These are phyloP conservation scores for Chaetomium strumarium DNA, from an alignment of 2,329 filamentous ascomycete genomes.

Conservation along the genomic window DNA sequence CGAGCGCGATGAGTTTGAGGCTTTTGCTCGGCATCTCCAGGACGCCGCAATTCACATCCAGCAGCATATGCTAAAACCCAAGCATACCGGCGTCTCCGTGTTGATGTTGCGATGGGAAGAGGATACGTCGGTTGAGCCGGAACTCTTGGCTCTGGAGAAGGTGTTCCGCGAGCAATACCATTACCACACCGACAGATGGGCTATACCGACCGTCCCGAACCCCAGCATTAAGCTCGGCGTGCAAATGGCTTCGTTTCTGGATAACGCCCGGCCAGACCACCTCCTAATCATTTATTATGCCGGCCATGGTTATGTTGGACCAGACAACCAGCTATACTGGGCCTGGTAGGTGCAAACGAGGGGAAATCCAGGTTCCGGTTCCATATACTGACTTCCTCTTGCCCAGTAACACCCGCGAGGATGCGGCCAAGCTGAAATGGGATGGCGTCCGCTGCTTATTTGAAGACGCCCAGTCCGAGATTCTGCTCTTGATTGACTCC, in stretches of 20 bases:
- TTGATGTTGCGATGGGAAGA: slow-evolving; percentile 59
- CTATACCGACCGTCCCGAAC: slow-evolving; percentile 54
- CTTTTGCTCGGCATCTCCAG: slow-evolving; percentile 61
- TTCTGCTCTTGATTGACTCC: slow-evolving; percentile 57
- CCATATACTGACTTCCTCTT: slow-evolving; percentile 21
- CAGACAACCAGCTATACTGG: slow-evolving; percentile 60
- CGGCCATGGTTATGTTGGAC: slow-evolving; percentile 53
- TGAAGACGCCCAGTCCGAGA: slow-evolving; percentile 58
- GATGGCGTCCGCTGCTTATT: slow-evolving; percentile 56
- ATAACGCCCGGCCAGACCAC: slow-evolving; percentile 51
- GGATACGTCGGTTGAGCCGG: slow-evolving; percentile 47
- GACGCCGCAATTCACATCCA: slow-evolving; percentile 64
- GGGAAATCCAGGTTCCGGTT: not conserved
- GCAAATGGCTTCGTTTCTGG: slow-evolving; percentile 54
- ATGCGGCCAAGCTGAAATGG: slow-evolving; percentile 59
- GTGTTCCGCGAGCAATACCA: slow-evolving; percentile 56
- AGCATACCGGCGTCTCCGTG: slow-evolving; percentile 54
- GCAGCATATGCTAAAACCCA: slow-evolving; percentile 53
- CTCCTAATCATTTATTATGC: slow-evolving; percentile 61
- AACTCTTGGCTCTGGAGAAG: slow-evolving; percentile 50
- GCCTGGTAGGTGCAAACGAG: slow-evolving; percentile 47
- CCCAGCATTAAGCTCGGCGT: slow-evolving; percentile 57
- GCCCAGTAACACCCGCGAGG: slow-evolving; percentile 49
- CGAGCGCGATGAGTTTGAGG: slow-evolving; percentile 58
- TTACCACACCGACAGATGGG: slow-evolving; percentile 55